Evolutionary conservation across 2,329 filamentous ascomycete species (phyloP), one percentile per base, ranked within the genome.

Genomic region (Xylaria sp.): DNA sequence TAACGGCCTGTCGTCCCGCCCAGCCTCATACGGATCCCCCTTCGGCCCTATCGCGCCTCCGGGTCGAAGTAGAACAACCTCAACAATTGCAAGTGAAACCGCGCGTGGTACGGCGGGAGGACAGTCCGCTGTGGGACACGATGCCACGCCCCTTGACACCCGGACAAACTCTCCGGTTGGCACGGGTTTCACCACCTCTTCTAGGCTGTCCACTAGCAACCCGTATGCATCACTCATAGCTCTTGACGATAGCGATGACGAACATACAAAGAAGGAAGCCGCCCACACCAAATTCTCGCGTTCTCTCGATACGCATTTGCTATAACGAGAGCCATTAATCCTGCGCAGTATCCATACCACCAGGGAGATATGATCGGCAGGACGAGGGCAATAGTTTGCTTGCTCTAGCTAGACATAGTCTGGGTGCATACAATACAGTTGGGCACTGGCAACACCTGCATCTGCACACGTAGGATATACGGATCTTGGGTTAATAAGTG

Each of bases 41-140:
- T 79, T 77, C 63, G 78, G 78, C 4, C 78, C 78, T 63, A 79
- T 79, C 50, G 78, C 73, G 2, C 78, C 77, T 15, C 77, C 77
- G 18, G 51, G 59, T 20, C 75, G 76, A 18, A 58, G 59, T 34
- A 55, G 23, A 10, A 39, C 50, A 6, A 12, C 63, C 2, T 41
- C 48, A n/a, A 23, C 52, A 5, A 23, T 58, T 6, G 18, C 44
- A 12, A 20, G 7, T 9, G 65, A 65, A 52, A 15, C 4, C 10
- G 7, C 32, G 1, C 60, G 39, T 48, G 13, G 60, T 48, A 8
- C 61, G 28, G 41, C 64, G 37, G 28, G n/a, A 7, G 44, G n/a
- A 55, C 61, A 62, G 7, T 34, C 54, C 9, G 18, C 15, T 2
- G 25, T 54, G 44, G 64, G 64, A 51, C 23, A 52, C 5, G 28